phyloP scores from a whole-genome alignment of 371 early-diverging fungal species.

The Batrachochytrium dendrobatidis region DNA sequence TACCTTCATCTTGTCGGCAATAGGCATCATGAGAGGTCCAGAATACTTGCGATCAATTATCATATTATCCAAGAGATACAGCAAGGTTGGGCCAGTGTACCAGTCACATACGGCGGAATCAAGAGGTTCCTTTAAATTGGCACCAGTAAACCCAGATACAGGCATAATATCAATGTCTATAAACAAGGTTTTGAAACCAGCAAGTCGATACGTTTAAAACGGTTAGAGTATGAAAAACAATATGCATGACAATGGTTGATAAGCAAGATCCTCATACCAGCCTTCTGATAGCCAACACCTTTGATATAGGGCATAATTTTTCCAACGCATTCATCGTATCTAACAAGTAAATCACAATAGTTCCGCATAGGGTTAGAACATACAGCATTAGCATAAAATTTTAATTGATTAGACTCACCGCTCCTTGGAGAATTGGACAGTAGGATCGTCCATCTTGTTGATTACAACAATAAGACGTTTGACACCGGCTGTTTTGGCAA shows the following conservation, averaged over 20 bases:
- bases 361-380: conserved; percentile 1
- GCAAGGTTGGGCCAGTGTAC: conserved; percentile 88
- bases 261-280: conserved; percentile 27
- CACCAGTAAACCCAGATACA: conserved; percentile 93
- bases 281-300: conserved; percentile 84
- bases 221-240: neutral
- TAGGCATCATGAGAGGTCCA: conserved; percentile 88
- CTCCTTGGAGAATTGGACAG: conserved; percentile 87
- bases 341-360: no score
- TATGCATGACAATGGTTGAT: neutral
- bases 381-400: neutral
- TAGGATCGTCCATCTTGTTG: conserved; percentile 99
- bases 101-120: conserved; percentile 57
- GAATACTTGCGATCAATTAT: conserved; percentile 75
- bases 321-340: conserved; percentile 78
- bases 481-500: conserved; percentile 96
- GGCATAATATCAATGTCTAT: conserved; percentile 81
- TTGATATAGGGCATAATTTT: conserved; percentile 88
- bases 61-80: conserved; percentile 78
- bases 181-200: neutral
- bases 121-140: conserved; percentile 84
- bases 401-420: conserved; percentile 31
- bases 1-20: conserved; percentile 86
- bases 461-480: conserved; percentile 84
- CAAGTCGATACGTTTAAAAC: neutral